These are phyloP conservation scores for Podaxis sp. DNA, from an alignment of 768 basidiomycete species.

Conservation along the genomic window DNA sequence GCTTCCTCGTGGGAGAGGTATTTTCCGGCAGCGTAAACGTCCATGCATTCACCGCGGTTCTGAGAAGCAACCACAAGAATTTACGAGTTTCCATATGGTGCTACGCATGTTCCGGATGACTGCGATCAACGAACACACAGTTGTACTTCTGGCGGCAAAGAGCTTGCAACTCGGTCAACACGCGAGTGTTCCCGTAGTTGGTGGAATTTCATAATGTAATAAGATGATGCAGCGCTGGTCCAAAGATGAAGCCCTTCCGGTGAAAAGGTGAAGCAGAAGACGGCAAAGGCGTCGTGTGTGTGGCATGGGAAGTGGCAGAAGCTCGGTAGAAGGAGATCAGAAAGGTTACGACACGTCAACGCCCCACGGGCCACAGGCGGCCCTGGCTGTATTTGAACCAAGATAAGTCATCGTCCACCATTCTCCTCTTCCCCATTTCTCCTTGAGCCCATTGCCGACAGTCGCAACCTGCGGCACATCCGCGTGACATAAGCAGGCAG, in stretches of 20 bases:
- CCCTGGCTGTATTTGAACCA: not conserved
- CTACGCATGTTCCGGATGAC: no score
- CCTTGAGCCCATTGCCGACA: no score
- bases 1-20: not conserved
- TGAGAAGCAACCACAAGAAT: not conserved
- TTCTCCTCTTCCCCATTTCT: not conserved
- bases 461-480: not conserved
- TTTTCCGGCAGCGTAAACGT: not conserved
- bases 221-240: not conserved
- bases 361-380: not conserved
- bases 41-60: not conserved
- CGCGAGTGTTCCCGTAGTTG: no score
- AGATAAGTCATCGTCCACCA: not conserved
- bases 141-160: no score
- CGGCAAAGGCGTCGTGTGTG: no score
- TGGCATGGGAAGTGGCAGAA: not conserved
- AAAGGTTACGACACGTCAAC: constrained; percentile 4
- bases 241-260: not conserved
- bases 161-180: no score
- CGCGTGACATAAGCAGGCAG: not conserved
- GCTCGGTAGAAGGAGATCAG: constrained; percentile 10
- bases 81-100: not conserved
- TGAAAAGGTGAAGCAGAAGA: no score
- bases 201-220: no score
- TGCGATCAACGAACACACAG: no score